Evolutionary conservation across 768 basidiomycete species (phyloP), one percentile per base, ranked within the genome.

Genomic region (Hortiboletus flavorubellus): DNA sequence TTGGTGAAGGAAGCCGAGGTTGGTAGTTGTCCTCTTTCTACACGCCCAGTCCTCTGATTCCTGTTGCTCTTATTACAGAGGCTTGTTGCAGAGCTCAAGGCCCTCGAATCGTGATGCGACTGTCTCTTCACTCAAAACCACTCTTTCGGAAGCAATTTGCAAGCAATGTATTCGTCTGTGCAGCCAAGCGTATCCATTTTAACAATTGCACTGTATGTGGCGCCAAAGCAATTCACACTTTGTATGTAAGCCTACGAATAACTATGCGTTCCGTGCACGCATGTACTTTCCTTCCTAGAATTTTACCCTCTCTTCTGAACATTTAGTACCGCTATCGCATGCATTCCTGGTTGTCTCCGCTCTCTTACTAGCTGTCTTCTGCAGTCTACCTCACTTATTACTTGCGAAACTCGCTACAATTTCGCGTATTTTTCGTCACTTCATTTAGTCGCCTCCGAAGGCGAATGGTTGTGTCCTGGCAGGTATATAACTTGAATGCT

Each of bases 71-170:
- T 47, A 15, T 54, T 54, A 30, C 58, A 87, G 85, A 82, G 83
- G 51, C 79, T 87, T 59, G 83, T 87, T n/a, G 76, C 70, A 54
- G 85, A 87, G 61, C 77, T 86, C 6, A 82, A 81, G 64, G 72
- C 76, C 30, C 70, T 83, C 38, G 77, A 79, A 60, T 68, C 72
- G 11, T 72, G 49, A 71, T 55, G 53, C 58, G 45, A 51, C 38
- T 41, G 35, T 46, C 37, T 46, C 37, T 8, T 33, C 48, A 49
- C 46, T 34, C 21, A 50, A 53, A 45, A 41, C 42, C 30, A 38
- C 43, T 49, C 40, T 42, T 52, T 51, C 49, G 34, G 51, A 64
- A 56, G 16, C 46, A 56, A 51, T 46, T 59, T 55, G 54, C 56
- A 67, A 59, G 54, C 55, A 59, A 54, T 70, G 70, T 70, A 72